Percentiles rank a stretch among this genome's conserved stretches.
These are phyloP conservation scores for Astrothelium macrocarpum DNA, from an alignment of 495 filamentous ascomycete genomes.

Conservation along the genomic window DNA sequence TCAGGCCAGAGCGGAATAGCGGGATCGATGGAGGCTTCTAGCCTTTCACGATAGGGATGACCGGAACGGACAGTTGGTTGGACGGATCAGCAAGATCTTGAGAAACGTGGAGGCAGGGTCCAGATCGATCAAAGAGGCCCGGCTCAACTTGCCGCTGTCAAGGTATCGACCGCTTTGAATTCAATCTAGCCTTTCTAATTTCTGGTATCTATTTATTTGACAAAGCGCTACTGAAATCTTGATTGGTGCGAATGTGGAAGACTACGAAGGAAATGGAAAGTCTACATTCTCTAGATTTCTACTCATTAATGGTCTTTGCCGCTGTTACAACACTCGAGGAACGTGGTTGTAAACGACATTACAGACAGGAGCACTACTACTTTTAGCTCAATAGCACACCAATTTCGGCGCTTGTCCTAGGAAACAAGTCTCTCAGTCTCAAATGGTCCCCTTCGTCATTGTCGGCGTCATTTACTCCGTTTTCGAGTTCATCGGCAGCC, in stretches of 20 bases:
- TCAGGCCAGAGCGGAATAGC: not conserved
- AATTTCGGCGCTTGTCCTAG: slow-evolving; percentile 76
- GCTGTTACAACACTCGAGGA: too few relatives aligned
- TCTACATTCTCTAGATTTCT: too few relatives aligned
- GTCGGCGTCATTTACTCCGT: slow-evolving; percentile 27
- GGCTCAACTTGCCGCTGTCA: not conserved
- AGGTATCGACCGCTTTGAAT: not conserved
- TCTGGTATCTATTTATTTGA: too few relatives aligned
- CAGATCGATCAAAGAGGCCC: not conserved
- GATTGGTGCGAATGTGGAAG: too few relatives aligned
- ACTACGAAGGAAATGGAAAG: too few relatives aligned
- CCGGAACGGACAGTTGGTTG: not conserved
- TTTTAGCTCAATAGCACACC: slow-evolving; percentile 56
- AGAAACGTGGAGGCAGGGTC: not conserved
- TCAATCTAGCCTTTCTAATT: too few relatives aligned
- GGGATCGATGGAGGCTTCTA: not conserved
- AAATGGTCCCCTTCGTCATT: slow-evolving; percentile 32
- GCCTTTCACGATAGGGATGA: not conserved
- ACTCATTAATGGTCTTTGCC: too few relatives aligned
- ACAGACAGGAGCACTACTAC: too few relatives aligned
- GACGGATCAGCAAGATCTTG: slow-evolving; percentile 1
- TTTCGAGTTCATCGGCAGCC: slow-evolving; percentile 44
- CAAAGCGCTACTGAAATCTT: too few relatives aligned
- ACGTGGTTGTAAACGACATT: too few relatives aligned
- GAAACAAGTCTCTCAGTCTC: slow-evolving; percentile 61